Conservation (phyloP, 768 basidiomycete species). For the Fomitopsis serialis region DNA sequence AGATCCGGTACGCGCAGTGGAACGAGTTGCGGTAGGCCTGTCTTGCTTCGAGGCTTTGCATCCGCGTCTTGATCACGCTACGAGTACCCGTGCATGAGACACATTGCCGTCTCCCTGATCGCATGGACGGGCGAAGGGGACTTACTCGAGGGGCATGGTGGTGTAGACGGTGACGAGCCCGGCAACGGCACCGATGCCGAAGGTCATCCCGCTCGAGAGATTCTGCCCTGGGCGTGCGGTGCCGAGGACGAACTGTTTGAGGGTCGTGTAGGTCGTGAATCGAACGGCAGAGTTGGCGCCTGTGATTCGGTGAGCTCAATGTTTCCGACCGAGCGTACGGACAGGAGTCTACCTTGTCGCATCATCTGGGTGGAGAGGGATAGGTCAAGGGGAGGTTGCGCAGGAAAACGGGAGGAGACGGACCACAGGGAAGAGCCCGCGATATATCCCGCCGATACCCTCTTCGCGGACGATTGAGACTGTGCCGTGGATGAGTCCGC, state of each 20-base stretch:
- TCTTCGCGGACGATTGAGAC: conserved; percentile 75
- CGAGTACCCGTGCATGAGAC: neutral
- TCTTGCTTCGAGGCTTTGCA: conserved; percentile 88
- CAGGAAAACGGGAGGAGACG: conserved; percentile 23
- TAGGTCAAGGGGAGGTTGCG: neutral
- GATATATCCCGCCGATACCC: conserved; percentile 79
- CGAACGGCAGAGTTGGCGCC: conserved; percentile 90
- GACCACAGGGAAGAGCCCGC: conserved; percentile 92
- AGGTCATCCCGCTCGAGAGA: conserved; percentile 84
- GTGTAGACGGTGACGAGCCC: conserved; percentile 93
- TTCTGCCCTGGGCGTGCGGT: conserved; percentile 77
- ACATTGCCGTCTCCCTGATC: too few relatives aligned
- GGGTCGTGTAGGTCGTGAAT: conserved; percentile 90
- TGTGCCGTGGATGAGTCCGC: conserved; percentile 85
- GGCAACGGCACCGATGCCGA: conserved; percentile 90
- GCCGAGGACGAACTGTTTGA: conserved; percentile 91
- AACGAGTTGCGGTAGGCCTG: conserved; percentile 88
- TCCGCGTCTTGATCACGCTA: conserved; percentile 95
- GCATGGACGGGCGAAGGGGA: conserved; percentile 7
- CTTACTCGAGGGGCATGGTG: conserved; percentile 80
- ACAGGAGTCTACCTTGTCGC: conserved; percentile 61
- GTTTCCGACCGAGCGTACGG: neutral
- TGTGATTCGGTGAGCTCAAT: neutral
- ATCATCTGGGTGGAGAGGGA: conserved; percentile 58
- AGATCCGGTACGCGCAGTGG: conserved; percentile 92